Evolutionary conservation across 2,329 filamentous ascomycete genomes (phyloP), one percentile per base, ranked within the genome.

Genomic region (Dothideomycetes sp.): DNA sequence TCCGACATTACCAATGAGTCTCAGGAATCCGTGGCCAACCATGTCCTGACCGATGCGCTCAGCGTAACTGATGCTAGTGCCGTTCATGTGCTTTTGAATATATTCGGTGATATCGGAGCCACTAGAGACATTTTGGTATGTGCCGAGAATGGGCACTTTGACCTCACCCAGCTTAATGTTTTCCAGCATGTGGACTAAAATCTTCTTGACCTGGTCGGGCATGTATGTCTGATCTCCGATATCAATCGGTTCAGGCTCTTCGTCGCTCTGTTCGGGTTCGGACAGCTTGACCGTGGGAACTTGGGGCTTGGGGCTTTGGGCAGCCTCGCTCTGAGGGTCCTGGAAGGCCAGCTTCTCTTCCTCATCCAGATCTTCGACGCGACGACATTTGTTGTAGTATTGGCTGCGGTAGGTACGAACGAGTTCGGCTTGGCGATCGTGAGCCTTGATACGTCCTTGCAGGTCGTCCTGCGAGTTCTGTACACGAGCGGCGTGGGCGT

Each of bases 261-360:
- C n/a, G n/a, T 71, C 69, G 20, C 66, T 62, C 31, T 74, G 72
- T 18, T 58, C 54, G 11, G 75, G 73, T 43, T 82, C 73, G 15
- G 83, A 78, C 28, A 96, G 80, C 62, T 95, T 93, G 63, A 98
- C 94, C 57, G 87, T 88, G 31, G 84, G 84, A 70, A 27, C 40
- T 18, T 17, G 42, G 47, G 71, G 50, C 57, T 70, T 61, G 41
- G 70, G 65, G 60, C 74, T 71, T 54, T 64, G 59, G 7, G 60
- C 56, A 13, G 56, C 59, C 47, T 71, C 64, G 37, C 59, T 70
- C 46, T 74, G 70, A 4, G 87, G 86, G 50, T 88, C 86, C 61
- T 94, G 87, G 64, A 98, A 98, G 27, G 88, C 91, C 41, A 98
- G 74, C 65, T 98, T 96, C 62, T 95, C 94, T 69, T 98, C 93